Base-by-base conservation (phyloP, 1,139 yeast genomes). In the Geotrichum phurueaensis region DNA sequence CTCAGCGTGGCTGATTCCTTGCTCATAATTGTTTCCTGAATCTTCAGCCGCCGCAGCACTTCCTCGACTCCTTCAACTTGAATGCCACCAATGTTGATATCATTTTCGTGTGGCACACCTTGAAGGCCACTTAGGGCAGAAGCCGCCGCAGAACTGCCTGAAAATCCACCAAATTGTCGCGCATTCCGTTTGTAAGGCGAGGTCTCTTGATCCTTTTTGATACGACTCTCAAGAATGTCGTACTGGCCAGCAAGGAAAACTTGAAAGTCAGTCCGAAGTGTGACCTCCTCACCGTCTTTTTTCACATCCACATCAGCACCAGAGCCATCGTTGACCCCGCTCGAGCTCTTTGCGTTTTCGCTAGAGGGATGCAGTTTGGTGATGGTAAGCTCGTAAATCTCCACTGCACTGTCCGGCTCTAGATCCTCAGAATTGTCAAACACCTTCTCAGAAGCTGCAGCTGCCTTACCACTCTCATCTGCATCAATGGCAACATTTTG, bases 61-160 rank as follows among this genome's bases (percentile, higher is more conserved):
- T 69, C 71, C 20, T 70, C 73, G 12, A 68, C 65, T 9, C 67
- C 64, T 43, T 69, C 72, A 10, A 71, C 65, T 51, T 70, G 71
- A 47, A 71, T 71, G 3, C 73, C 73, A n/a, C 72, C 71, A 43
- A 71, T 62, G 39, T 67, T 69, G 55, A 59, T 60, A 39, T 65
- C 68, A 10, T 53, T 52, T 7, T 52, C 48, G 31, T 31, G 20
- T 5, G 60, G 56, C 20, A 57, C 58, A 7, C 59, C 53, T 48
- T 47, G 57, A 25, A 54, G 10, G 15, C 23, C 56, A 29, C 53
- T 50, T 29, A 27, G 13, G 10, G 47, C 47, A 50, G 53, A 31
- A 22, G 27, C n/a, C 15, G 54, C 29, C 13, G 51, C 39, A 9
- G 45, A 9, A 15, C 29, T 25, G 22, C 47, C 27, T 13, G 20